phyloP scores from a whole-genome alignment of 805 yeast species.

The Hanseniaspora lachancei region DNA sequence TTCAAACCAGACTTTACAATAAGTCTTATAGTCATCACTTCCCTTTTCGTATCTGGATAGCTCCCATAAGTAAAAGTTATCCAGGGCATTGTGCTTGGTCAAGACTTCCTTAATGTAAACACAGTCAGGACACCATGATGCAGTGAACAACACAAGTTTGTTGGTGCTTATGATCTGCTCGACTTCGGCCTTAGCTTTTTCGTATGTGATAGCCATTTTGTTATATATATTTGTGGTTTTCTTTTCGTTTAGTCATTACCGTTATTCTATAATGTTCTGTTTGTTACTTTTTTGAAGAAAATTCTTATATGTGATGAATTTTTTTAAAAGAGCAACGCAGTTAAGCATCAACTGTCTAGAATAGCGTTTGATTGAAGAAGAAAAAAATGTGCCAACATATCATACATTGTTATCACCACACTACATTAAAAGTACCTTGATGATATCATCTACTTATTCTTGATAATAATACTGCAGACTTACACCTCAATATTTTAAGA shows the following conservation, averaged over 20 bases:
- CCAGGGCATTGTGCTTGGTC: constrained; percentile 37
- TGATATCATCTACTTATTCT: no score
- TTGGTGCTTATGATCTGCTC: constrained; percentile 18
- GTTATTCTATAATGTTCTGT: constrained; percentile 13
- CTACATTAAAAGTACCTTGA: no score
- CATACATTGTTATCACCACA: no score
- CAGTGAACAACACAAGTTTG: constrained; percentile 45
- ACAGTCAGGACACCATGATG: constrained; percentile 72
- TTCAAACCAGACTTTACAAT: constrained; percentile 24
- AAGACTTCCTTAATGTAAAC: constrained; percentile 46
- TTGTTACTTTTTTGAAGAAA: no score
- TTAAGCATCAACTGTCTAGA: no score
- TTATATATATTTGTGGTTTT: not conserved
- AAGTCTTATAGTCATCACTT: constrained; percentile 19
- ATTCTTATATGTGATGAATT: no score
- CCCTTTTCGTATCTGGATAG: constrained; percentile 20
- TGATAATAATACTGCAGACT: no score
- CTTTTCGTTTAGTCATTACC: not conserved
- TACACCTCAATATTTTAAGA: no score
- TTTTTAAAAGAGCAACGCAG: no score
- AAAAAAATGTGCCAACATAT: no score
- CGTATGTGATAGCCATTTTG: not conserved
- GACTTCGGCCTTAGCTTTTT: not conserved
- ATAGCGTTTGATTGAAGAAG: no score
- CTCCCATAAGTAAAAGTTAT: constrained; percentile 43